These are phyloP conservation scores for Emergomyces orientalis DNA, from an alignment of 2,329 filamentous ascomycete genomes.

Conservation along the genomic window DNA sequence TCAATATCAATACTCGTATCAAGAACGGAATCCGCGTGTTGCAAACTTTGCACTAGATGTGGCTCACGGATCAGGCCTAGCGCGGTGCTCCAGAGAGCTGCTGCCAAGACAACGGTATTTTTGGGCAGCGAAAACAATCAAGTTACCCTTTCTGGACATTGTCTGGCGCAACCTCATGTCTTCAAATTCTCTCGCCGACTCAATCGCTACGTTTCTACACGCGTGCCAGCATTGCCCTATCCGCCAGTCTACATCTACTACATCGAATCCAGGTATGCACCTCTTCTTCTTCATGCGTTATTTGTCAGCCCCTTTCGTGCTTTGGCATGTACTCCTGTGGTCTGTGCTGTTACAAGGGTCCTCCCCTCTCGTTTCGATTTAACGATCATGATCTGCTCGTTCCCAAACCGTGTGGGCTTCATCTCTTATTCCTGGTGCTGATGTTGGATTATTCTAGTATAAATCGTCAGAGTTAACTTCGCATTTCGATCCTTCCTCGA, in stretches of 20 bases:
- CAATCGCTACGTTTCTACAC: neutral
- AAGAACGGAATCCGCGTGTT: too few relatives aligned
- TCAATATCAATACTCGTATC: too few relatives aligned
- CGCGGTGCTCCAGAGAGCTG: neutral
- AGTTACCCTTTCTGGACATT: constrained; percentile 3
- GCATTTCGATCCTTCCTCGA: neutral
- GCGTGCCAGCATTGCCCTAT: neutral
- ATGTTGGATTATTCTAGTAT: neutral
- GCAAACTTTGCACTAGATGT: too few relatives aligned
- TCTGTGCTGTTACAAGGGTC: neutral
- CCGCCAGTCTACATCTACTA: neutral
- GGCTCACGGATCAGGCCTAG: neutral
- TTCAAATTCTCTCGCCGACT: neutral
- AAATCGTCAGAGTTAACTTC: neutral
- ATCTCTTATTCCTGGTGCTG: neutral
- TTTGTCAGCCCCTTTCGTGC: neutral
- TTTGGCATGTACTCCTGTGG: neutral
- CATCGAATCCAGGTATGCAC: neutral
- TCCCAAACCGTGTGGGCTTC: neutral
- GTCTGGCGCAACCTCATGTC: constrained; percentile 2
- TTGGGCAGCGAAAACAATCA: constrained; percentile 8
- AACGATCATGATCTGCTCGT: neutral
- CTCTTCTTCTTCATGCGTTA: neutral
- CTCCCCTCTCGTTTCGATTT: neutral
- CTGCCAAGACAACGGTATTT: constrained; percentile 3